Evolutionary conservation across 106 monocot genomes (phyloP), one percentile per base, ranked within the genome.

Genomic region (Posidonia australis): DNA sequence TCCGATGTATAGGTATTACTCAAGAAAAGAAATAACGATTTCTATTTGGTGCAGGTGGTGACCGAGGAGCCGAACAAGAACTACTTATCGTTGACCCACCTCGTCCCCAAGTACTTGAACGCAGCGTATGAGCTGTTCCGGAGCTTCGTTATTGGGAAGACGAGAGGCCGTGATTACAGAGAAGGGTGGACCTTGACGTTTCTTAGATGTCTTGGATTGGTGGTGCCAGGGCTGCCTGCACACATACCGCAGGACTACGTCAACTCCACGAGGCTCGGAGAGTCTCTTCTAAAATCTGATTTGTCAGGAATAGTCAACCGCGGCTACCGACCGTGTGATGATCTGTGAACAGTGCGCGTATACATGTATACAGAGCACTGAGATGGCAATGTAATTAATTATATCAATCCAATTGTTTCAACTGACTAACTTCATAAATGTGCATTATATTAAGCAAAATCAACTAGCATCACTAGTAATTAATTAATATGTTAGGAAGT

Each of bases 171-270:
- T 0, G 83, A 83, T 13, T 93, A 89, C 72, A 59, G 24, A 0
- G 93, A 93, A 70, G 83, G 81, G 23, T 77, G 83, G 84, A 31
- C 64, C 10, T 9, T 82, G 64, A 68, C 51, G 58, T 29, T 77
- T 3, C n/a, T 75, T 0, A 83, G 94, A 49, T 3, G 65, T 1
- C 19, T 76, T 32, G 94, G 86, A 5, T 31, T 94, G 64, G 48
- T 86, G 21, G 28, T 86, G 3, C 94, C 94, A 0, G 94, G 94
- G 0, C 7, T 94, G 23, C 67, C 94, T 16, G 67, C 86, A 9
- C 94, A 94, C 54, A 53, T 31, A 23, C 94, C 94, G 13, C 83
- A 79, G 22, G 89, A 94, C 71, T 94, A 94, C 62, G 81, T 86
- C 70, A 94, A 94, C 25, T 64, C 46, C 5, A 48, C 64, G 16